These are phyloP conservation scores for Verticillium zaregamsianum DNA, from an alignment of 2,329 filamentous ascomycete genomes.

Conservation along the genomic window DNA sequence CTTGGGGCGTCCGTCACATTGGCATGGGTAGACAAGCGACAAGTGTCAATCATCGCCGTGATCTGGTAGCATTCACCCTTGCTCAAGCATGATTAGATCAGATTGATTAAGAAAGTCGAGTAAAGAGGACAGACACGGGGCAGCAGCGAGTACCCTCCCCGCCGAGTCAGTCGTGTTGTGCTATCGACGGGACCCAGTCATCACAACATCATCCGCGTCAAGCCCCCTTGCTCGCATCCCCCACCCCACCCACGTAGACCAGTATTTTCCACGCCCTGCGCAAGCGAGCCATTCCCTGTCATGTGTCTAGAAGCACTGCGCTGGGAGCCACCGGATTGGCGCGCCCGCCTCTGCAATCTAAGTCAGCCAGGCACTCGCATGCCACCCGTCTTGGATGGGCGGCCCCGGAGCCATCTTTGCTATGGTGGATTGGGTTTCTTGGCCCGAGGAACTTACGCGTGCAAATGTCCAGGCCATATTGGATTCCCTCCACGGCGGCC, in stretches of 20 bases:
- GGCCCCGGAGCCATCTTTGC: not conserved
- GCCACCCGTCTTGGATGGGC: not conserved
- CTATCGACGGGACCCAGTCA: not conserved
- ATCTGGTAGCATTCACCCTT: too few relatives aligned
- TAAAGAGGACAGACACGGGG: not conserved
- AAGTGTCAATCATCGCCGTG: not conserved
- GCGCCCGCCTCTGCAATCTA: not conserved
- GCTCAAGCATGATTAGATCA: not conserved
- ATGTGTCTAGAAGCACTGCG: not conserved
- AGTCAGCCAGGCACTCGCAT: not conserved
- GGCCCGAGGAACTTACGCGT: not conserved
- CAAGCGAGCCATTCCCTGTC: not conserved
- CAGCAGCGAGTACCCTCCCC: not conserved
- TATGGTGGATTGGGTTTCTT: too few relatives aligned
- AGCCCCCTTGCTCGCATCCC: not conserved
- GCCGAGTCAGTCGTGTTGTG: not conserved
- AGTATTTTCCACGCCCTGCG: not conserved
- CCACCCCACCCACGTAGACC: not conserved
- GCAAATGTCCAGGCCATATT: constrained; percentile 28
- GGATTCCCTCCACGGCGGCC: constrained; percentile 10
- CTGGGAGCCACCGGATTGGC: not conserved
- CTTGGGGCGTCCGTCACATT: not conserved
- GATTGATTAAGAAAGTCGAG: not conserved
- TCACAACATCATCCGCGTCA: not conserved
- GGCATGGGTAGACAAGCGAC: not conserved